These are phyloP conservation scores for Boletus huronensis DNA, from an alignment of 768 basidiomycete genomes.

Conservation along the genomic window DNA sequence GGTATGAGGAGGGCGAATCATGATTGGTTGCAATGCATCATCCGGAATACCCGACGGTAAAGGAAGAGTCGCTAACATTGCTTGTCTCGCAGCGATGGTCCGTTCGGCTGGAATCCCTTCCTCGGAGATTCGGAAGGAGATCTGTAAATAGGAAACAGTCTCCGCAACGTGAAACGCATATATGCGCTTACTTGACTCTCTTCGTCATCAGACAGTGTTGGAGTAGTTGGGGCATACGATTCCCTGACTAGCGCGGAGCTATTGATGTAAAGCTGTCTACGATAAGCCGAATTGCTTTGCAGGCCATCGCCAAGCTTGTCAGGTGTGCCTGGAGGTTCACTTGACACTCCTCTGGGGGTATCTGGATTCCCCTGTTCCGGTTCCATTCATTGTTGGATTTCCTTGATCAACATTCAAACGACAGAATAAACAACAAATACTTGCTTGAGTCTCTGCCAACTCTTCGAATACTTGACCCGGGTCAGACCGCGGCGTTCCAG, in stretches of 20 bases:
- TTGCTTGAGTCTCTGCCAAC: slow-evolving; percentile 1
- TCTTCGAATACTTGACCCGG: not conserved
- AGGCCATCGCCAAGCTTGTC: slow-evolving; percentile 20
- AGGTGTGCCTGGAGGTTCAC: slow-evolving; percentile 14
- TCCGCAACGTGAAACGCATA: slow-evolving; percentile 3
- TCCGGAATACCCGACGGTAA: slow-evolving; percentile 62
- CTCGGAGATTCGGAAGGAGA: not conserved
- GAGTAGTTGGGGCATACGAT: not conserved
- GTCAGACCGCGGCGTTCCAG: not conserved
- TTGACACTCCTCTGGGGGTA: not conserved
- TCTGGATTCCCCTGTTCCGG: not conserved
- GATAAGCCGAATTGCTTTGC: slow-evolving; percentile 29
- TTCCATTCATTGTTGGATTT: not conserved
- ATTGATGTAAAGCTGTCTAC: slow-evolving; percentile 12
- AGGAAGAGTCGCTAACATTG: slow-evolving; percentile 56
- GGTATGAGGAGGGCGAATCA: slow-evolving; percentile 60
- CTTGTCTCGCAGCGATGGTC: slow-evolving; percentile 51
- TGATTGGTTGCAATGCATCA: slow-evolving; percentile 63
- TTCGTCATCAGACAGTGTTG: not conserved
- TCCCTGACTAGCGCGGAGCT: slow-evolving; percentile 6
- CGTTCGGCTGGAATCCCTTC: slow-evolving; percentile 29
- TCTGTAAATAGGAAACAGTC: not conserved
- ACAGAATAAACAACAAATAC: not conserved
- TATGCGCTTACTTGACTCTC: slow-evolving; percentile 19
- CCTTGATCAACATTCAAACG: not conserved